These are phyloP conservation scores for Blumeria graminis DNA, from an alignment of 2,329 filamentous ascomycete genomes.

Conservation along the genomic window DNA sequence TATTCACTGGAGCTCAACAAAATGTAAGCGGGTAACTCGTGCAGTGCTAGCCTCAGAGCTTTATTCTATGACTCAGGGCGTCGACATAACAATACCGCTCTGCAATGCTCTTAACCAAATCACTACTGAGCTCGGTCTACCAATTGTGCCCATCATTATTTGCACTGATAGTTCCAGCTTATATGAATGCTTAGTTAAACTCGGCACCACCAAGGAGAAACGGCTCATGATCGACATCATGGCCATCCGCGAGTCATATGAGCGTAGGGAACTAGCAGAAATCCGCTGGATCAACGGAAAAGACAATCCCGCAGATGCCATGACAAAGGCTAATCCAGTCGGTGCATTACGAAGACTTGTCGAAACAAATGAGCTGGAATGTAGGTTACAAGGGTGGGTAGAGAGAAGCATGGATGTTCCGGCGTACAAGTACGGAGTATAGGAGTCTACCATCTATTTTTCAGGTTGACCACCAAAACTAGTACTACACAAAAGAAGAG, in stretches of 20 bases:
- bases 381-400: background rate
- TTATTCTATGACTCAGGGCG: background rate
- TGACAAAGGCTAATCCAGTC: background rate
- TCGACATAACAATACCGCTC: background rate
- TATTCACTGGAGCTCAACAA: background rate
- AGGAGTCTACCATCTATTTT: too few species aligned
- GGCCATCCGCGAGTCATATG: background rate
- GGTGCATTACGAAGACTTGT: background rate
- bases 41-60: background rate
- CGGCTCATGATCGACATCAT: background rate
- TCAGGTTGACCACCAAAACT: too few species aligned
- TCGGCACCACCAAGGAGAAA: background rate
- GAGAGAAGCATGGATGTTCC: background rate
- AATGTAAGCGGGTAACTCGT: background rate
- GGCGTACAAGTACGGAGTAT: background rate
- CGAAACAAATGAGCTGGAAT: background rate
- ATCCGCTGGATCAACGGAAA: too few species aligned
- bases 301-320: too few species aligned
- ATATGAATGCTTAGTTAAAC: background rate
- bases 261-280: background rate
- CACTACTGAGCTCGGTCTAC: background rate
- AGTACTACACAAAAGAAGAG: background rate
- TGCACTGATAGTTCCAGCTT: background rate
- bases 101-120: background rate
- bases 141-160: background rate